Percentiles rank a stretch among this genome's conserved stretches.
Conservation (phyloP, 495 filamentous ascomycete species). For the Penicillium psychrofluorescens region DNA sequence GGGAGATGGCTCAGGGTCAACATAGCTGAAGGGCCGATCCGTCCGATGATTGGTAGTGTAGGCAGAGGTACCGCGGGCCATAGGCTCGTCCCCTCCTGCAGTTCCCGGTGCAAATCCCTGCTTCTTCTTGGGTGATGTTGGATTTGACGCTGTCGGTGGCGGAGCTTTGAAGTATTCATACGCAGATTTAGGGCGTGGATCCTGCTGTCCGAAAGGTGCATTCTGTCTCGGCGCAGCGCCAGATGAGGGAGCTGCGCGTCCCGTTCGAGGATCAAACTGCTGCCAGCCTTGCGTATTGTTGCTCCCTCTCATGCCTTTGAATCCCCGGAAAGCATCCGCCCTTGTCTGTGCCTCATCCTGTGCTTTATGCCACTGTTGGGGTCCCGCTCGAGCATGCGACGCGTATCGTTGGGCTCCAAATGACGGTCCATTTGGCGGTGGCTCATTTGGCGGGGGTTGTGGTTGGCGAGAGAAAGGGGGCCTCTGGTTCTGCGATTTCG, state of each 20-base stretch:
- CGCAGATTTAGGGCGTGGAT: conserved; percentile 30
- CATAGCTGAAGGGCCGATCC: conserved; percentile 29
- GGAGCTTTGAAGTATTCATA: conserved; percentile 34
- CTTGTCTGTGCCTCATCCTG: conserved; percentile 49
- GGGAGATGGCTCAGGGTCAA: conserved; percentile 28
- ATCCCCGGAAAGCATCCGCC: conserved; percentile 56
- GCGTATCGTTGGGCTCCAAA: conserved; percentile 49
- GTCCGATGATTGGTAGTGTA: conserved; percentile 36
- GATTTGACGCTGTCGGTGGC: conserved; percentile 25
- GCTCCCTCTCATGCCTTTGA: conserved; percentile 57
- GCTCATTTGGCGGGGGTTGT: conserved; percentile 7
- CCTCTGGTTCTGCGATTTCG: conserved; percentile 24
- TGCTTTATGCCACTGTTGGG: conserved; percentile 31
- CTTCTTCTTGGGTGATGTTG: conserved; percentile 41
- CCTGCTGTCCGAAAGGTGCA: conserved; percentile 20
- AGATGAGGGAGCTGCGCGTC: conserved; percentile 16
- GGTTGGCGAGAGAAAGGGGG: conserved; percentile 9
- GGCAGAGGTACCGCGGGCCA: conserved; percentile 43
- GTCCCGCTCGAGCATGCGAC: conserved; percentile 39
- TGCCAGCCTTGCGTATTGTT: conserved; percentile 26
- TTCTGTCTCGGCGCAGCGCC: conserved; percentile 24
- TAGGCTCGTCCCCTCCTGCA: conserved; percentile 50
- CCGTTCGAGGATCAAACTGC: conserved; percentile 33
- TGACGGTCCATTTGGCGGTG: conserved; percentile 36
- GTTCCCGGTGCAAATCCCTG: conserved; percentile 47